Evolutionary conservation across 2,329 filamentous ascomycete genomes (phyloP), one percentile per base, ranked within the genome.

Genomic region (Calonectria pseudoturangicola): DNA sequence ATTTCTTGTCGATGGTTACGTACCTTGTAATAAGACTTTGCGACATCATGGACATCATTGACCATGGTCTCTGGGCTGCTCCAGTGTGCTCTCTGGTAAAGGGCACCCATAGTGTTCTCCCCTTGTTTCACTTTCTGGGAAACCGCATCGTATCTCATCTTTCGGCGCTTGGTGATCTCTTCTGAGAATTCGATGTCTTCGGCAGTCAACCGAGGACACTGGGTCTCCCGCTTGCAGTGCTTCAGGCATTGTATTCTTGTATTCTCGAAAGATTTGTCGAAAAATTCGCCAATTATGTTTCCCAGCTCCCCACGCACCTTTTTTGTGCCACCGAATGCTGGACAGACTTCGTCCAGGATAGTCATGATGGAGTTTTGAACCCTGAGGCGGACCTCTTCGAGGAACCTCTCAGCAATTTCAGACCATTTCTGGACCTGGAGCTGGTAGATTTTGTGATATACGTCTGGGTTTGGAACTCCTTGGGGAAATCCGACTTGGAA

Each of bases 1-100:
- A 13, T 36, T 36, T 12, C 10, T 36, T 10, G 8, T 36, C 8
- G 12, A 10, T 12, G 12, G 33, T 33, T 13, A n/a, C 75, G 39
- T 78, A 84, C 83, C 76, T 84, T 75, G 48, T 85, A 85, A 21
- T 85, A 85, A 0, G 82, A 82, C 39, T 82, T 83, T 12, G 85
- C 74, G 1, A 83, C 72, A 39, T 85, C 83, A 36, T 85, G 83
- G 0, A 85, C 80, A 18, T 84, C 82, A 6, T 82, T 51, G 12
- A 79, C 68, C 65, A 81, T 83, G 45, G 83, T 84, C 9, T 79
- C 73, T 2, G 63, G 9, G 1, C 75, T 43, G 2, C 68, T 76
- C 0, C 72, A 74, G 2, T 77, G 77, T 0, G 73, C 56, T 0
- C 51, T 66, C 47, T 54, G 10, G n/a, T 30, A 54, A 12, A 66